These are phyloP conservation scores for Daldinia caldariorum DNA, from an alignment of 495 filamentous ascomycete genomes.

Conservation along the genomic window DNA sequence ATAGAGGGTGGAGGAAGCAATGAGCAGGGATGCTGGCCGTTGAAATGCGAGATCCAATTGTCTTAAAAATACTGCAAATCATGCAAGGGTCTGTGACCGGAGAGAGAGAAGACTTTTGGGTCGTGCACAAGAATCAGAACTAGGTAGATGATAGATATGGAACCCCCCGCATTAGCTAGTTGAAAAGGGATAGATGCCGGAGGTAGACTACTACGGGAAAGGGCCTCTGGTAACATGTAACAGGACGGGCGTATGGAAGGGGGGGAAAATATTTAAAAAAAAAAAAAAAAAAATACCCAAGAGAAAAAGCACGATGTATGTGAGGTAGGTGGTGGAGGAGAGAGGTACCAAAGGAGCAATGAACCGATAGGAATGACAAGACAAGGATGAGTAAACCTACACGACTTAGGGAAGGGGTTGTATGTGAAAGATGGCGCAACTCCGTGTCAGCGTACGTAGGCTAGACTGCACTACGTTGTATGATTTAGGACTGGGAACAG, in stretches of 20 bases:
- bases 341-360: slow-evolving; percentile 34
- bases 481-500: slow-evolving; percentile 25
- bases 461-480: slow-evolving; percentile 31
- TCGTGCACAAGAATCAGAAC: slow-evolving; percentile 37
- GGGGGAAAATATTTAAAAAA: slow-evolving; percentile 6
- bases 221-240: slow-evolving; percentile 15
- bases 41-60: slow-evolving; percentile 47
- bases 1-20: slow-evolving; percentile 29
- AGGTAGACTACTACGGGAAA: slow-evolving; percentile 17
- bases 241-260: slow-evolving; percentile 10
- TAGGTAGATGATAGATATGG: slow-evolving; percentile 32
- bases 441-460: slow-evolving; percentile 26
- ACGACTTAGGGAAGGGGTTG: slow-evolving; percentile 27
- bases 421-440: slow-evolving; percentile 33
- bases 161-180: slow-evolving; percentile 41
- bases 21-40: slow-evolving; percentile 49
- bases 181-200: slow-evolving; percentile 33
- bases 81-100: slow-evolving; percentile 50
- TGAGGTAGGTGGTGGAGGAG: slow-evolving; percentile 15
- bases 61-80: slow-evolving; percentile 50
- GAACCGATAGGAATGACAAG: slow-evolving; percentile 39
- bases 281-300: slow-evolving; percentile 9
- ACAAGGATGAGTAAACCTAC: slow-evolving; percentile 41
- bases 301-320: slow-evolving; percentile 32
- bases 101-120: slow-evolving; percentile 38